Conservation (phyloP, 192 early-diverging fungal genomes). For the Dissophora ornata region DNA sequence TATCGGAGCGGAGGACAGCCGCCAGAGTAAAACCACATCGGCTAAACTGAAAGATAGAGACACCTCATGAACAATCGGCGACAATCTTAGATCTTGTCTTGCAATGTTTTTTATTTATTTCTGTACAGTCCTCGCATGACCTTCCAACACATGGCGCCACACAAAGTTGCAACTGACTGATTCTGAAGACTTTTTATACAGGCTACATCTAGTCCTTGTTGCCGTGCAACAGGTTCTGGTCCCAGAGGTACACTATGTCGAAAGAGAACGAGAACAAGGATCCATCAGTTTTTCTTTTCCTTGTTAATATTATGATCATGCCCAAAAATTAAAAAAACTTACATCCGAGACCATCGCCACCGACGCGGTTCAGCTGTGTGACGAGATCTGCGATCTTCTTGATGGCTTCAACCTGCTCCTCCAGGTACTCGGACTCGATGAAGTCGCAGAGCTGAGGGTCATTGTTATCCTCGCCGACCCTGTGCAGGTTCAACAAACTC, state of each 20-base stretch:
- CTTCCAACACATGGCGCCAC: too few relatives aligned
- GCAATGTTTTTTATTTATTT: too few relatives aligned
- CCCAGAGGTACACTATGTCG: conserved; percentile 64
- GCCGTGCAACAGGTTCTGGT: conserved; percentile 56
- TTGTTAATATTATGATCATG: neutral
- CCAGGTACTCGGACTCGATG: conserved; percentile 61
- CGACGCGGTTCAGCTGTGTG: conserved; percentile 67
- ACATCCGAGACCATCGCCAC: conserved; percentile 60
- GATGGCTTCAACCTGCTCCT: conserved; percentile 67
- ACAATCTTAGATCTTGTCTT: too few relatives aligned
- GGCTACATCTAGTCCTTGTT: neutral
- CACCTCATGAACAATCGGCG: too few relatives aligned
- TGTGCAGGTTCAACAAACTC: conserved; percentile 64
- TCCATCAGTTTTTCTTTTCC: too few relatives aligned
- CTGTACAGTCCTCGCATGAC: too few relatives aligned
- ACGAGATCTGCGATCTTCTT: conserved; percentile 66
- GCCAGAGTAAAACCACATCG: too few relatives aligned
- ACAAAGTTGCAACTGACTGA: too few relatives aligned
- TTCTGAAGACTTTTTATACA: too few relatives aligned
- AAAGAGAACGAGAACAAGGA: neutral
- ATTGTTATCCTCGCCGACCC: conserved; percentile 59
- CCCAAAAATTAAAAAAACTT: neutral
- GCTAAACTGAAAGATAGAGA: too few relatives aligned
- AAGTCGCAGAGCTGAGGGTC: conserved; percentile 70
- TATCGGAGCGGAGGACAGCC: too few relatives aligned